Conservation (phyloP, 495 filamentous ascomycete genomes). For the Trichoderma gamsii region DNA sequence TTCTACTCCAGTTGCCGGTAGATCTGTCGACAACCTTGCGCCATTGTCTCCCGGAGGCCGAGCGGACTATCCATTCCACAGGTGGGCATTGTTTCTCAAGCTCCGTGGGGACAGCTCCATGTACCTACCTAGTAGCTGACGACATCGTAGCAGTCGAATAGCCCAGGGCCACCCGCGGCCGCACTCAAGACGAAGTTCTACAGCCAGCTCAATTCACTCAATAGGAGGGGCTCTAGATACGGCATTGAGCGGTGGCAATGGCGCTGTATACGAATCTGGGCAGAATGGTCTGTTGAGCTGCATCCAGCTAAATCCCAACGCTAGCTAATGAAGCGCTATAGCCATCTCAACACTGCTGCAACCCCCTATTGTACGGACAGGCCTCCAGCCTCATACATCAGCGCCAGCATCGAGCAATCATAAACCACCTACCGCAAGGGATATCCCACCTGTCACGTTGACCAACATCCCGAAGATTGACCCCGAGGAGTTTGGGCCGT, state of each 20-base stretch:
- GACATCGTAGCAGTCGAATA: conserved; percentile 25
- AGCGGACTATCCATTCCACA: conserved; percentile 55
- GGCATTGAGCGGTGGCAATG: conserved; percentile 45
- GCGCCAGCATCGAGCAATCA: conserved; percentile 60
- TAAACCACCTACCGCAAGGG: conserved; percentile 77
- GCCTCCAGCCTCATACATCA: conserved; percentile 67
- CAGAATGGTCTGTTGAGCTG: conserved; percentile 60
- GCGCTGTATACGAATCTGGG: conserved; percentile 64
- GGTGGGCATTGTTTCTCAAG: conserved; percentile 23
- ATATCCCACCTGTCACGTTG: conserved; percentile 91
- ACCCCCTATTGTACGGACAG: conserved; percentile 82
- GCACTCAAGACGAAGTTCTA: conserved; percentile 62
- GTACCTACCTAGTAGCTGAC: conserved; percentile 19
- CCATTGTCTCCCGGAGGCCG: conserved; percentile 46
- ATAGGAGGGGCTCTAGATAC: conserved; percentile 70
- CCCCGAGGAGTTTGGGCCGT: conserved; percentile 68
- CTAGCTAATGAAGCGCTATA: conserved; percentile 26
- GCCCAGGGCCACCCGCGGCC: conserved; percentile 21
- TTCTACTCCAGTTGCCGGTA: conserved; percentile 54
- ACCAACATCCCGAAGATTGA: conserved; percentile 86
- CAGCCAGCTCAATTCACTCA: conserved; percentile 80
- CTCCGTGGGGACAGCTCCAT: neutral
- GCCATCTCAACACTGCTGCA: conserved; percentile 92
- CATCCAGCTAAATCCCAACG: neutral
- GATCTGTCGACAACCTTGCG: conserved; percentile 64